Conservation (phyloP, 148 eudicot species). For the Amaranthus palmeri region DNA sequence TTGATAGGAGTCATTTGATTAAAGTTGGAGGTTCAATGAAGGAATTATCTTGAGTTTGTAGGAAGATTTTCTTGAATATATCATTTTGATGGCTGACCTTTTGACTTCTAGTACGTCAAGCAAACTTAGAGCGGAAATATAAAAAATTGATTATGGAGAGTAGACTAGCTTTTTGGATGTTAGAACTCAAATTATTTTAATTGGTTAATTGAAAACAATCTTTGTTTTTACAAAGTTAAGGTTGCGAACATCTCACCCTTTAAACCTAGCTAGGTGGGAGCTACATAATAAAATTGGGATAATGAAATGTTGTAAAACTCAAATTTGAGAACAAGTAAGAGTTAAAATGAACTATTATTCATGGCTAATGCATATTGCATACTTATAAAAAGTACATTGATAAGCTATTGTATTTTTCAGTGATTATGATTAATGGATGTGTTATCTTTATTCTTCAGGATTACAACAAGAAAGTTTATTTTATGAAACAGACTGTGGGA, state of each 20-base stretch:
- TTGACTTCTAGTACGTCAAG: not conserved
- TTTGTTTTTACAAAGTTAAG: too few species aligned
- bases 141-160: not conserved
- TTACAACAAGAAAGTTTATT: conserved; percentile 54
- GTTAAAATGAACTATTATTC: not conserved
- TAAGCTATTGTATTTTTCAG: not conserved
- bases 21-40: not conserved
- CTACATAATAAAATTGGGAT: not conserved
- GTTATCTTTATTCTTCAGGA: conserved; percentile 40
- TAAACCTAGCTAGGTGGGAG: too few species aligned
- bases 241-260: too few species aligned
- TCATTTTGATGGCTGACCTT: not conserved
- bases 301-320: not conserved
- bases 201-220: too few species aligned
- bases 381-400: not conserved
- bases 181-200: not conserved
- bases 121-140: not conserved
- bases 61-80: not conserved
- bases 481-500: conserved; percentile 95
- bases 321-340: not conserved
- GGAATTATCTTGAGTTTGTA: not conserved
- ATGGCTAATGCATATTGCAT: not conserved
- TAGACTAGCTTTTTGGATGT: not conserved
- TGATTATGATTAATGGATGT: not conserved
- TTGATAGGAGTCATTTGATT: not conserved